Evolutionary conservation across 768 basidiomycete genomes (phyloP).

Genomic region (Tulasnella sp.): DNA sequence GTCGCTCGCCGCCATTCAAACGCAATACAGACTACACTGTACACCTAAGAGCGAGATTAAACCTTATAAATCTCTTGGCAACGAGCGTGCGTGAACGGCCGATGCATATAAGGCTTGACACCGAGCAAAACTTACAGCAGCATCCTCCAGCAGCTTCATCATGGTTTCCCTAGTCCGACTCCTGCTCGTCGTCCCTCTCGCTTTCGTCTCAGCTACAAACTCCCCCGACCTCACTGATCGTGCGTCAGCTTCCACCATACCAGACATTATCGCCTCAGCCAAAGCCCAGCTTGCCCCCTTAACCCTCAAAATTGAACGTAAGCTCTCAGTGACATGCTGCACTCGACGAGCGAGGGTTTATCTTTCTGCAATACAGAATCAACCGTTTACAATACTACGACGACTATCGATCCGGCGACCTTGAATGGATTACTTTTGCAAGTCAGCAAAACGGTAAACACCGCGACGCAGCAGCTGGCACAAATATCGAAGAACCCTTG

Average conservation of each 20-base stretch:
- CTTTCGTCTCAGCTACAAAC: neutral
- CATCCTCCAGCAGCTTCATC: neutral
- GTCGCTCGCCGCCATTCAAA: neutral
- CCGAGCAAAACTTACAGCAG: neutral
- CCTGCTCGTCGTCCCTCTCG: neutral
- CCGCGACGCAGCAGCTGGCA: neutral
- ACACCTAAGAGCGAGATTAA: neutral
- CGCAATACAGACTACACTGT: neutral
- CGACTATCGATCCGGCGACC: neutral
- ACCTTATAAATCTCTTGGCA: neutral
- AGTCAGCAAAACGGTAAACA: neutral
- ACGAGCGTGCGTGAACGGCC: neutral
- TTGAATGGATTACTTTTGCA: neutral
- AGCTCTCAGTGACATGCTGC: neutral
- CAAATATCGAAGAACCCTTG: neutral
- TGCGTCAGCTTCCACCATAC: neutral
- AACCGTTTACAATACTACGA: neutral
- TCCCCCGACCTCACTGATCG: neutral
- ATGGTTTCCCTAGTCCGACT: neutral
- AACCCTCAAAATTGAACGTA: neutral
- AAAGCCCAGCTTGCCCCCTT: neutral
- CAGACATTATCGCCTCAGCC: neutral
- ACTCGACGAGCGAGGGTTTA: neutral
- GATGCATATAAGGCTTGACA: neutral
- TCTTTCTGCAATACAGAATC: neutral